Base-by-base conservation (phyloP, 345 rosid species). In the Eutrema heterophyllum region DNA sequence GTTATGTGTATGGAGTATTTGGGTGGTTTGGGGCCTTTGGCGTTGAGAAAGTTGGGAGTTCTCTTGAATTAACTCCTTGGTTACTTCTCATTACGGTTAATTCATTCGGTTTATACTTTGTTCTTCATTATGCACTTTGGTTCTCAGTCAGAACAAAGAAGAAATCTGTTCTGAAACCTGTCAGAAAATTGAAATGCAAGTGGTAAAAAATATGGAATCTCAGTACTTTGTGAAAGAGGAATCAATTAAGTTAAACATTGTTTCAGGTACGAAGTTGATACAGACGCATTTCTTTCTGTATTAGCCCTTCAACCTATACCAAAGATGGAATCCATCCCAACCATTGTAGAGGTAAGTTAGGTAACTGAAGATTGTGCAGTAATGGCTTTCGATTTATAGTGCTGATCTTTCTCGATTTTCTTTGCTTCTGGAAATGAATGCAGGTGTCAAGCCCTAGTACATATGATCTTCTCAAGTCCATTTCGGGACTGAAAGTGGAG, bases 241-340 rank as follows among this genome's bases (percentile, higher is more conserved):
- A 56, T 72, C 70, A 73, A 72, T 71, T 59, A 70, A 84, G 76
- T 74, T 70, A 13, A 35, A 46, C 49, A 78, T 69, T 44, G 76
- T 67, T 78, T 71, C 81, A 94, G 98, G 89, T 94, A 87, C 77
- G 97, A 88, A 85, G 90, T 87, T 57, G 97, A 91, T 76, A 91
- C 92, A 15, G 90, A 94, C 78, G 96, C 97, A 45, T 88, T 94
- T 82, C 83, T 94, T 35, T 94, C 98, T 39, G 97, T 91, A 26
- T 81, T 94, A 60, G 97, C 97, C 24, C 98, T 94, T 78, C 97
- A 94, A 81, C 92, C 96, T 50, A 84, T 94, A 66, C 73, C 85
- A 7, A 70, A 81, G 35, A 89, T 91, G 88, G 87, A 83, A 53
- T 84, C 89, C 30, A 83, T 91, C 52, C 96, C 97, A 60, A 87